Evolutionary conservation across 2,329 filamentous ascomycete genomes (phyloP), one percentile per base, ranked within the genome.

Genomic region (Rutstroemia sydowiana): DNA sequence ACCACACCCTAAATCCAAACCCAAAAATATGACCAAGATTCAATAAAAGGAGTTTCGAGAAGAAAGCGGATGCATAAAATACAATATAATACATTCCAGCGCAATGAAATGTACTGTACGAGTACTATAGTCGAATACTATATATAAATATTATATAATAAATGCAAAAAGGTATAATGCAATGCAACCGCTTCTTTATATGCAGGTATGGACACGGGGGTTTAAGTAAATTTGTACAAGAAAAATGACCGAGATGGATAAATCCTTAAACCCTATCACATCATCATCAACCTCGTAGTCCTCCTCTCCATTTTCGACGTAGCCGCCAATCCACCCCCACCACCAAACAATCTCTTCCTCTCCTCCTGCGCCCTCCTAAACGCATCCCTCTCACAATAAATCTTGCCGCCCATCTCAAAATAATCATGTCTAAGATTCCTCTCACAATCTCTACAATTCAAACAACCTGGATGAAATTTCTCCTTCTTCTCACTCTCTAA

Each of bases 351-450:
- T 53, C 52, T 61, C 42, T 44, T 31, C 20, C 42, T 43, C 21
- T 11, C 40, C 20, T 41, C 34, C 32, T 66, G 65, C 2, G 65
- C 56, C 30, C 62, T 55, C 26, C 59, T 54, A 44, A 62, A 84
- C 4, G 90, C 91, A 66, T 97, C 90, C 41, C 84, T 81, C 69
- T 97, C 92, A 68, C 92, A 98, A 66, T 87, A 95, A 0, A 87
- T 81, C 41, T 74, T 76, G 21, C 88, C 88, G 37, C 81, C 82
- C 59, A 95, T 85, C 67, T 97, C 91, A 63, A 93, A 96, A 68
- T 97, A 97, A 56, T 93, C 92, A 41, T 92, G 85, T 18, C 79
- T 78, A 11, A 97, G 75, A 2, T 85, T 81, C 43, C 81, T 70
- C 30, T 82, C 79, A 65, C 92, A 97, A 59, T 88, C 85, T 41